Evolutionary conservation across 768 basidiomycete species (phyloP).

Genomic region (Russula vinacea): DNA sequence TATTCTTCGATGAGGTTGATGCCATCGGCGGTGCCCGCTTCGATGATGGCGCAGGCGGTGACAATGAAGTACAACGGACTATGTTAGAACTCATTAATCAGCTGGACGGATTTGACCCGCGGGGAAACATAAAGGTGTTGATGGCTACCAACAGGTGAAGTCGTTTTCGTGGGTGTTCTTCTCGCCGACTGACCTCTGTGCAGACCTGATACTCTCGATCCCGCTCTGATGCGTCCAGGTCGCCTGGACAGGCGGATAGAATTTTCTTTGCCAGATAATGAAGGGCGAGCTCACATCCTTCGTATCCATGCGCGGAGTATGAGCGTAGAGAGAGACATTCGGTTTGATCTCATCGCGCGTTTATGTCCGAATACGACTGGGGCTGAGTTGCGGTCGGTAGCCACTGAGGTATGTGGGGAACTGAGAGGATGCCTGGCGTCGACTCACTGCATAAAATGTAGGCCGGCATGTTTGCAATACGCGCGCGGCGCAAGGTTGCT

Average conservation of each 20-base stretch:
- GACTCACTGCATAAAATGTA: slow-evolving; percentile 34
- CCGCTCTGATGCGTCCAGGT: slow-evolving; percentile 91
- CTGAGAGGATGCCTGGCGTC: background rate
- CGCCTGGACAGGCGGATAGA: slow-evolving; percentile 97
- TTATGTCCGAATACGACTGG: slow-evolving; percentile 98
- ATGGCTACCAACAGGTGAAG: slow-evolving; percentile 96
- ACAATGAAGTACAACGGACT: slow-evolving; percentile 98
- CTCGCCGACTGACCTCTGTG: slow-evolving; percentile 13
- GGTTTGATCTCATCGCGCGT: slow-evolving; percentile 95
- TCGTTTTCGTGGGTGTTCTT: slow-evolving; percentile 6
- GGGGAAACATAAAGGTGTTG: slow-evolving; percentile 99
- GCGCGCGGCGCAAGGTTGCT: slow-evolving; percentile 92
- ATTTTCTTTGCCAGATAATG: slow-evolving; percentile 90
- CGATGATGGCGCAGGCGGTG: slow-evolving; percentile 97
- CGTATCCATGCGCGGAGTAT: slow-evolving; percentile 97
- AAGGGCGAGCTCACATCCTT: slow-evolving; percentile 94
- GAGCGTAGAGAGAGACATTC: slow-evolving; percentile 95
- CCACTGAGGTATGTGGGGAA: slow-evolving; percentile 73
- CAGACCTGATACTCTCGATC: slow-evolving; percentile 97
- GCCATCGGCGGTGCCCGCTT: slow-evolving; percentile 98
- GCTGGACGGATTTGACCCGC: slow-evolving; percentile 94
- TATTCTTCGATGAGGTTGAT: slow-evolving; percentile 99
- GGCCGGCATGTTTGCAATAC: slow-evolving; percentile 99
- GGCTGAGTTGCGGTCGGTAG: slow-evolving; percentile 95
- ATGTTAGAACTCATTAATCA: slow-evolving; percentile 99